These are phyloP conservation scores for Iberis pinnata DNA, from an alignment of 345 rosid species.

Conservation along the genomic window DNA sequence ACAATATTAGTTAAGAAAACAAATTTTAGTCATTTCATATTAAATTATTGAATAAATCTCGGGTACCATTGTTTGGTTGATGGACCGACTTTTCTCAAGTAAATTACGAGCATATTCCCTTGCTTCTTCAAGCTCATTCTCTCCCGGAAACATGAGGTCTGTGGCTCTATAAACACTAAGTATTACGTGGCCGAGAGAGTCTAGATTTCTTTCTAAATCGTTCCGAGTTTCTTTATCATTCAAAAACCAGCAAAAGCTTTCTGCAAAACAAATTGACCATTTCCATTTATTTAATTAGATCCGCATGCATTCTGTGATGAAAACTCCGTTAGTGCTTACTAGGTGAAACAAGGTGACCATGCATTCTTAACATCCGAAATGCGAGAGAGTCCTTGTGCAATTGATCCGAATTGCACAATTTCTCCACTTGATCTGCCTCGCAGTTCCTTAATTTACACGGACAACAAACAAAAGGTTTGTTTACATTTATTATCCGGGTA, in stretches of 20 bases:
- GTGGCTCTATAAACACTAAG: slow-evolving; percentile 52
- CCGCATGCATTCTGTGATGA: too few relatives aligned
- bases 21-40: too few relatives aligned
- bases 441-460: slow-evolving; percentile 29
- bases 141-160: slow-evolving; percentile 51
- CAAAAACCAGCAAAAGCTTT: slow-evolving; percentile 53
- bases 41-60: background rate
- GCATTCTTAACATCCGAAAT: slow-evolving; percentile 47
- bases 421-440: too few relatives aligned
- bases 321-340: slow-evolving; percentile 33
- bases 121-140: slow-evolving; percentile 43
- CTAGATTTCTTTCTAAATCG: slow-evolving; percentile 27
- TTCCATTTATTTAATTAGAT: too few relatives aligned
- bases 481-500: too few relatives aligned
- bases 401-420: too few relatives aligned
- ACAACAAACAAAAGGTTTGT: background rate
- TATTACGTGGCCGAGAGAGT: slow-evolving; percentile 32
- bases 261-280: too few relatives aligned
- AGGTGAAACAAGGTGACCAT: slow-evolving; percentile 46
- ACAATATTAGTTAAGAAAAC: too few relatives aligned
- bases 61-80: slow-evolving; percentile 6
- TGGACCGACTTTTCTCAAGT: slow-evolving; percentile 30
- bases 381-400: slow-evolving; percentile 51
- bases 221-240: slow-evolving; percentile 29
- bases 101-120: slow-evolving; percentile 38